Evolutionary conservation across 768 basidiomycete genomes (phyloP), one percentile per base, ranked within the genome.

Genomic region (Inosperma sp.): DNA sequence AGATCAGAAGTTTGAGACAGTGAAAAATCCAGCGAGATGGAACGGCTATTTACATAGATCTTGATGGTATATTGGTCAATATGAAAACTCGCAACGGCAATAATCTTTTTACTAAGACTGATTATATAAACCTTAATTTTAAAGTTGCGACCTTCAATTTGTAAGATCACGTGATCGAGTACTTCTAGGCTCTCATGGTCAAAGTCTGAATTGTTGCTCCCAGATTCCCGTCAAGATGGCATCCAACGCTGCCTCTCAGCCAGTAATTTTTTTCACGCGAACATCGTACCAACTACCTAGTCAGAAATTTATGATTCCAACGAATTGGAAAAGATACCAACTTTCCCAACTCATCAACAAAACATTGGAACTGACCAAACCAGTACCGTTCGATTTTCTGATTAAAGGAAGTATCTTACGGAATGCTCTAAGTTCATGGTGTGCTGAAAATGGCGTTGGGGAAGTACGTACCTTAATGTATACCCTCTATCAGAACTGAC

Each of bases 281-380:
- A 81, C 85, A 0, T 70, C 71, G 2, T 90, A 93, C 65, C 75
- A 81, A 9, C 79, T 95, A 10, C 93, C 88, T 0, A 76, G 83
- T 1, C 89, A 93, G 65, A 92, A 91, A 62, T 97, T 92, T 64
- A 84, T 96, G 82, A 85, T 98, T 13, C 95, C 96, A 2, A 75
- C 83, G 1, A 72, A 80, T 66, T 98, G 93, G 93, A 81, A 79
- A 51, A 83, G 95, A n/a, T 98, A 88, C 67, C 95, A 97, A 60
- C 85, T 99, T 26, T 97, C 94, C 1, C 93, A 97, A 54, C 84
- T 98, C 35, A 83, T 99, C 52, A 99, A 99, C 73, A 96, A 96
- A 63, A 90, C 94, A 1, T 74, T 98, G 22, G 77, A 79, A 21
- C 79, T 87, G 14, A 65, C 77, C 0, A 80, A 81, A 48, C 83